Conservation (phyloP, 2,329 filamentous ascomycete genomes). For the Colletotrichum australisinense region DNA sequence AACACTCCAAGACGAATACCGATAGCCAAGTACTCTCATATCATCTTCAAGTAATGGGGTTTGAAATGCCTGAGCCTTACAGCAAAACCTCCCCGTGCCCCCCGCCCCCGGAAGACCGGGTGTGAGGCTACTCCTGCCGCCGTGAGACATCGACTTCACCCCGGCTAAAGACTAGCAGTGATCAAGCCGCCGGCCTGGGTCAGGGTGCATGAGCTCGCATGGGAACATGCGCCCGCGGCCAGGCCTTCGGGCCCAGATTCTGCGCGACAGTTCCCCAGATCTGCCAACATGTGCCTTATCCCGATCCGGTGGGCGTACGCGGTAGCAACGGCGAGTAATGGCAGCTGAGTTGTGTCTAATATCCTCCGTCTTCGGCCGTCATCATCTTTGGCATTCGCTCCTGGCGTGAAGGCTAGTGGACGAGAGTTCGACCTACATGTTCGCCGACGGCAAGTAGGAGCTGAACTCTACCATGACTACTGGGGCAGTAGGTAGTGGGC, state of each 20-base stretch:
- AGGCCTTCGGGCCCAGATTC: not conserved
- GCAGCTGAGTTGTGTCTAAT: not conserved
- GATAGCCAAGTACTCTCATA: too few relatives aligned
- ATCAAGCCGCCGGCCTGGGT: not conserved
- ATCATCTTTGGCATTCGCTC: not conserved
- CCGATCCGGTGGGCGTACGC: not conserved
- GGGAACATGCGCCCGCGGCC: not conserved
- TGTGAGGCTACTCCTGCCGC: not conserved
- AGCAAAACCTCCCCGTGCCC: too few relatives aligned
- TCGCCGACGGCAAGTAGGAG: too few relatives aligned
- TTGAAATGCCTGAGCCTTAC: not conserved
- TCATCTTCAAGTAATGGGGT: not conserved
- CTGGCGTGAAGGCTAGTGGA: not conserved
- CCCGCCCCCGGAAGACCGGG: too few relatives aligned
- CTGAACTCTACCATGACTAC: not conserved
- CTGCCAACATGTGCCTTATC: not conserved
- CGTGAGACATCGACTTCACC: too few relatives aligned
- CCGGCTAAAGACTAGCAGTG: not conserved
- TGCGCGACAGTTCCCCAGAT: not conserved
- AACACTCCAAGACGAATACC: not conserved
- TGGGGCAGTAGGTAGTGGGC: not conserved
- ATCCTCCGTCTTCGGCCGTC: not conserved
- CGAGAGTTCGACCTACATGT: not conserved
- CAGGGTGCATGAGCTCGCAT: not conserved
- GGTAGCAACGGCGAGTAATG: not conserved